Evolutionary conservation across 306 rosid species (phyloP), one percentile per base, ranked within the genome.

Genomic region (Prunus mongolica): DNA sequence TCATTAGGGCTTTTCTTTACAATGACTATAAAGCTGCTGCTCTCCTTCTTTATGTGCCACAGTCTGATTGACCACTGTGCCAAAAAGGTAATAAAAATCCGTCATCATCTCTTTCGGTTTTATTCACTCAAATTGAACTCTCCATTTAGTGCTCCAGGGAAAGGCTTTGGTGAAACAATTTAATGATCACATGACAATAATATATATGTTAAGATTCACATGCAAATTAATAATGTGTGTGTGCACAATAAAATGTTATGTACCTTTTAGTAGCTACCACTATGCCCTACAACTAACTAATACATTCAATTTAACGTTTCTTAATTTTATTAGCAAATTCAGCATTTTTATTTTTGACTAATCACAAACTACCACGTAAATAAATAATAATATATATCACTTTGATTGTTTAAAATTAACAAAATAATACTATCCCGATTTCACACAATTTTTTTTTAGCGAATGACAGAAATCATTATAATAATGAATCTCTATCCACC

Each of bases 371-470:
- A 0, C 3, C 0, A 30, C 6, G 1, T 30, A 30, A 4, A 30
- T 0, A 32, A 32, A 32, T 32, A 0, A 32, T 32, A 4, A 5
- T 1, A 5, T 0, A 32, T 32, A 5, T 32, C 7, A 32, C 1
- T 0, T 4, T 5, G 0, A 32, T 32, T 32, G 1, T 0, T 32
- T 0, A 5, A 32, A 5, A 38, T 1, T 38, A 38, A 38, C 44
- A 38, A 34, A 1, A 34, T 5, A 34, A 1, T 0, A 1, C 2
- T 5, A 34, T 34, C 0, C 1, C 1, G 44, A 38, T 7, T 7
- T 38, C 2, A 38, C 44, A 38, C 0, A 7, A 7, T 1, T 38
- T 5, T 6, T 6, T 38, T 38, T 0, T 38, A 0, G 0, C 2
- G 2, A 38, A 38, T 38, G 44, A 7, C 44, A 7, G 2, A 7